Evolutionary conservation across 208 protist species (phyloP).

Genomic region (Leishmania arabica): DNA sequence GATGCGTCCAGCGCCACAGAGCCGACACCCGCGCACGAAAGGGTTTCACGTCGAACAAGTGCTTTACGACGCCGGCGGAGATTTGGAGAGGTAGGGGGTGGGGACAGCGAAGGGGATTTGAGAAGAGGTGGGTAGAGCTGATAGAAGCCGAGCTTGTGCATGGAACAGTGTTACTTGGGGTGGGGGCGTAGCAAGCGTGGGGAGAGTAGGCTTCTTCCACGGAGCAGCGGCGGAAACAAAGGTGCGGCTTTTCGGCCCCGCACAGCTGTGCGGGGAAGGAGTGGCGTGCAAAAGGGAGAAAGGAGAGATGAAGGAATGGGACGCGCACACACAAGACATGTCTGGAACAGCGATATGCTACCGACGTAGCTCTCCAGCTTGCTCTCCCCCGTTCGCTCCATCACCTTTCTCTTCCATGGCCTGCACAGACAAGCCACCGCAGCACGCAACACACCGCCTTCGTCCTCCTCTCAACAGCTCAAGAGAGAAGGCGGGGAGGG

Average conservation of each 20-base stretch:
- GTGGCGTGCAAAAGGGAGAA: conserved; percentile 1
- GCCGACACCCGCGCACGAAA: neutral
- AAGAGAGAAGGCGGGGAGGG: neutral
- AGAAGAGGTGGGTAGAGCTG: neutral
- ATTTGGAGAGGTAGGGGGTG: neutral
- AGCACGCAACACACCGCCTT: neutral
- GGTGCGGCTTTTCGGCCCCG: neutral
- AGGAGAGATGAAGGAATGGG: neutral
- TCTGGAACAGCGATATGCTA: neutral
- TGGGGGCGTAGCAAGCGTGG: neutral
- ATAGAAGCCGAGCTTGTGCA: neutral
- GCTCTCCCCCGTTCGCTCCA: neutral
- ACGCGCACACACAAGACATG: neutral
- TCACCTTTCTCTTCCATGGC: neutral
- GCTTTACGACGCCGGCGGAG: neutral
- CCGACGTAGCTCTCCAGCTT: neutral
- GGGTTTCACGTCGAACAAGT: neutral
- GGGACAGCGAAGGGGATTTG: neutral
- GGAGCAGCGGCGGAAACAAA: neutral
- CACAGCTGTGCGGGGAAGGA: neutral
- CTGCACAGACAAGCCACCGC: neutral
- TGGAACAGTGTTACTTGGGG: neutral
- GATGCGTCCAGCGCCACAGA: neutral
- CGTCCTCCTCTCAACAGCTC: neutral
- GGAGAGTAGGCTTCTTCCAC: neutral